Evolutionary conservation across 768 basidiomycete genomes (phyloP), one percentile per base, ranked within the genome.

Genomic region (Coprinopsis sp.): DNA sequence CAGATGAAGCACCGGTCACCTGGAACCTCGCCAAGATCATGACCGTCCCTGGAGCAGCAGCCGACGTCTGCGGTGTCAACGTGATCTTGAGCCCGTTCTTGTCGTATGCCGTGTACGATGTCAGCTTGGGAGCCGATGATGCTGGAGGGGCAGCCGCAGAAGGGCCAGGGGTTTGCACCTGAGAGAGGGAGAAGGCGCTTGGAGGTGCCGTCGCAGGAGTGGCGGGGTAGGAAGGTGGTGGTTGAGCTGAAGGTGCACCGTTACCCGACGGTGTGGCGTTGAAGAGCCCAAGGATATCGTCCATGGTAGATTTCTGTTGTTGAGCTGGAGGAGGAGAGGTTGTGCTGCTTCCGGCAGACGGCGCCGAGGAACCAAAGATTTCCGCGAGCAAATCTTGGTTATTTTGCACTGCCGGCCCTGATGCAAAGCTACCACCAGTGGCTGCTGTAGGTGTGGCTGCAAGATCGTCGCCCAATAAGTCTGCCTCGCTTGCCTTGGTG

Each of bases 221-320:
- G 14, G 62, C 42, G 4, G 63, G 46, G 50, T 50, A 55, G 3
- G 56, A 54, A 16, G 47, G 44, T 3, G 52, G 51, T 23, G 49
- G 37, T 13, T 55, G 51, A 25, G 60, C 58, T 2, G 57, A 56
- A 23, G 65, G 57, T 14, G 72, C 54, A 21, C 58, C 49, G 7
- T 72, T 51, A 19, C 70, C 54, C 12, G 70, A 50, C 6, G 71
- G 53, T 6, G 69, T 54, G 6, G 79, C 64, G 24, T 79, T 85
- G 59, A 97, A 98, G 18, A 98, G 76, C 22, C 88, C 82, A 51
- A 97, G 82, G 54, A 98, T 97, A 63, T 97, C 94, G 57, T 93
- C 82, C 36, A 93, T 81, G 11, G 81, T 79, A 46, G 73, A 76
- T 54, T 78, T 73, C 37, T 78, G 69, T 22, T 80, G 62, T 28